Percentiles rank a stretch among this genome's conserved stretches.
Conservation (phyloP, 2,329 filamentous ascomycete species). For the Fusarium annulatum region DNA sequence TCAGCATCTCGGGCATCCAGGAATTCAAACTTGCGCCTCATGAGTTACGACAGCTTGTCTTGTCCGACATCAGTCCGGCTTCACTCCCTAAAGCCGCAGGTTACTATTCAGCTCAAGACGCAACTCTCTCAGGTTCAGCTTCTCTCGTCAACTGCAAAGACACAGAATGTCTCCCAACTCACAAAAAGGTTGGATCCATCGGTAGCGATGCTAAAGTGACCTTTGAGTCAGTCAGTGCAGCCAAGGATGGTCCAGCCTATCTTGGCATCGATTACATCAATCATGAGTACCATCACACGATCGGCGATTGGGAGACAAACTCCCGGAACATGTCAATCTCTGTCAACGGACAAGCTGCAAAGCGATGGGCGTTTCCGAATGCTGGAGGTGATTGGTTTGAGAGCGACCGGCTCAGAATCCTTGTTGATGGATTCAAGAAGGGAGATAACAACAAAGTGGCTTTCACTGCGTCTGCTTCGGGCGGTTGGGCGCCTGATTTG, state of each 20-base stretch:
- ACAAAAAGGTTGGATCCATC: slow-evolving; percentile 56
- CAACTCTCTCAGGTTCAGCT: slow-evolving; percentile 52
- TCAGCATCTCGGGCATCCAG: slow-evolving; percentile 48
- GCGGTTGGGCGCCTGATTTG: slow-evolving; percentile 54
- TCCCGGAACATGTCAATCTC: slow-evolving; percentile 61
- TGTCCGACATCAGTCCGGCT: slow-evolving; percentile 48
- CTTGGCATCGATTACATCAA: slow-evolving; percentile 63
- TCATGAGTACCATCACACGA: slow-evolving; percentile 59
- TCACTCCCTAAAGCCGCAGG: slow-evolving; percentile 35
- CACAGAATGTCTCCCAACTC: slow-evolving; percentile 55
- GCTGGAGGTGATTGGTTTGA: slow-evolving; percentile 64
- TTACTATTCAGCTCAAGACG: slow-evolving; percentile 56
- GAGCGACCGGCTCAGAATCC: slow-evolving; percentile 56
- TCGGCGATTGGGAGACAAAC: slow-evolving; percentile 59
- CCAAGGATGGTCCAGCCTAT: slow-evolving; percentile 51
- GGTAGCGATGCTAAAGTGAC: slow-evolving; percentile 48
- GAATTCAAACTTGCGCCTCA: slow-evolving; percentile 51
- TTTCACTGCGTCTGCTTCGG: slow-evolving; percentile 46
- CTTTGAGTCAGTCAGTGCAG: slow-evolving; percentile 49
- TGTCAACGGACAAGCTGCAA: slow-evolving; percentile 56
- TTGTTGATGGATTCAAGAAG: slow-evolving; percentile 58
- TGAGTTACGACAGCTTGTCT: slow-evolving; percentile 54
- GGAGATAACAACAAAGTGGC: slow-evolving; percentile 53
- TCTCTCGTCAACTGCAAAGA: slow-evolving; percentile 49
- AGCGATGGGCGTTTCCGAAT: slow-evolving; percentile 62